Evolutionary conservation across 306 rosid species (phyloP), one percentile per base, ranked within the genome.

Genomic region (Canavalia gladiata): DNA sequence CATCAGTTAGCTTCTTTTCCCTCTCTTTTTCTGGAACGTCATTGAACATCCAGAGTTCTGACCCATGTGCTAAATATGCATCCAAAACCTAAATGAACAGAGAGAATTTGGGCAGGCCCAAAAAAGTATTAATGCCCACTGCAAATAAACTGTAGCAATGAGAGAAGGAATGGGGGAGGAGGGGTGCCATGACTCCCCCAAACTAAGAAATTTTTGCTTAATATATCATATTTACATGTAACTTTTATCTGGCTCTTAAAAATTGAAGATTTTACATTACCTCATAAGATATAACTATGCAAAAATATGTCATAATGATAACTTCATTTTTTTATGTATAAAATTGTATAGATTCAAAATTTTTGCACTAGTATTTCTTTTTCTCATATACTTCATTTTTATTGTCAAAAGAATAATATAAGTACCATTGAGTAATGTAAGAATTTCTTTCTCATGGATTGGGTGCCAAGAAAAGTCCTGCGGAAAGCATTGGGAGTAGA

Each of bases 31-130:
- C 98, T 62, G 86, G 90, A 83, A 94, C 97, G 79, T 92, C 98
- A 82, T 92, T 94, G 86, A 94, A 94, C 98, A 94, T 92, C 98
- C 98, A 94, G 67, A 94, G 95, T 89, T 94, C 98, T 51, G 98
- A 92, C 71, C 90, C 88, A 54, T 74, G 89, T 58, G 98, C 95
- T 56, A 94, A 88, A 84, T 91, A 94, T 66, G 95, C 98, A 75
- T 94, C 98, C 90, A 94, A 78, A 51, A 94, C 98, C 97, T 94
- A 68, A 58, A 83, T 52, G 29, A 69, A 68, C 47, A 62, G 52
- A 77, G 35, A 72, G 68, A 65, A 74, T 68, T 80, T 55, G 42
- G 13, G 77, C 60, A 59, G 30, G 62, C 56, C 47, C 47, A 49
- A 66, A 51, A 37, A 58, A 39, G 43, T 41, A 72, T 60, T 58